These are phyloP conservation scores for Plectosphaerella plurivora DNA, from an alignment of 2,329 filamentous ascomycete species.

Conservation along the genomic window DNA sequence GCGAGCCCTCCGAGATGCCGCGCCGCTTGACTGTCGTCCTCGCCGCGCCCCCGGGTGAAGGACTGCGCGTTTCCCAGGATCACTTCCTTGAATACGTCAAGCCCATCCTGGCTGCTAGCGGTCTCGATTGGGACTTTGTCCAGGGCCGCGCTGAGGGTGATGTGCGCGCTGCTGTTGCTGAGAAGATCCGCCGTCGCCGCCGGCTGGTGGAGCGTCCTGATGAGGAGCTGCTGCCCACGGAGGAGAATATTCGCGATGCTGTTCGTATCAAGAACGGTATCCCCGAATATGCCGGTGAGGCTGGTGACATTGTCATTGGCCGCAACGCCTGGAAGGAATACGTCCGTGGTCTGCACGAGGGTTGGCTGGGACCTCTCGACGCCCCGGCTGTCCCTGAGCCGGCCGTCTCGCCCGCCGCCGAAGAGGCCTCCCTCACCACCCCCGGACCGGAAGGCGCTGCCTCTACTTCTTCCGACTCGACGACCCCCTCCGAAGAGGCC, in stretches of 20 bases:
- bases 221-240: slow-evolving; percentile 42
- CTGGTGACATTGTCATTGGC: slow-evolving; percentile 85
- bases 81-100: slow-evolving; percentile 97
- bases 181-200: slow-evolving; percentile 73
- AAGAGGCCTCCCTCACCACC: slow-evolving; percentile 14
- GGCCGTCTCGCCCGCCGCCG: slow-evolving; percentile 13
- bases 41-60: slow-evolving; percentile 80
- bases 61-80: slow-evolving; percentile 78
- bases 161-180: slow-evolving; percentile 78
- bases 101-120: slow-evolving; percentile 82
- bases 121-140: slow-evolving; percentile 92
- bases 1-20: slow-evolving; percentile 64
- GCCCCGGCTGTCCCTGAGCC: slow-evolving; percentile 39
- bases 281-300: slow-evolving; percentile 65
- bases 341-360: slow-evolving; percentile 86
- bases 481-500: slow-evolving; percentile 6
- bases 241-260: slow-evolving; percentile 57
- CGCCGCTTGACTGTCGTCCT: slow-evolving; percentile 84
- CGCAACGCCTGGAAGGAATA: slow-evolving; percentile 98
- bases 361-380: slow-evolving; percentile 85
- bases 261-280: slow-evolving; percentile 64
- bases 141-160: slow-evolving; percentile 93
- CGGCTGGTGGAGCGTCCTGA: slow-evolving; percentile 51
- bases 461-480: slow-evolving; percentile 3
- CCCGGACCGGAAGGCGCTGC: slow-evolving; percentile 12